phyloP scores from a whole-genome alignment of 73 alveolate genomes.

The Vitrella brassicaformis region DNA sequence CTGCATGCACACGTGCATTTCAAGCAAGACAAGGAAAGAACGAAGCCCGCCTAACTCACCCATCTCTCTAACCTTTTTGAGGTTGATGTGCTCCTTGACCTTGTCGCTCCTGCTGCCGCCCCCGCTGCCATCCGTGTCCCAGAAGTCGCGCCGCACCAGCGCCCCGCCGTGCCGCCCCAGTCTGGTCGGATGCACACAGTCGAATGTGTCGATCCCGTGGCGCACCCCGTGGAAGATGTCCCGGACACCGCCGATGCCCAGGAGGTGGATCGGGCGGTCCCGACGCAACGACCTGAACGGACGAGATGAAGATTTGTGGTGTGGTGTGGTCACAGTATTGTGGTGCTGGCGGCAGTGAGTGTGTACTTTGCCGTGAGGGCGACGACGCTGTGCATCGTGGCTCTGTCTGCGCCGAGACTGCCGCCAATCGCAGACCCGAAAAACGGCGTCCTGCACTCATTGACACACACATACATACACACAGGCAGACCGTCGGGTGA shows the following conservation, averaged over 20 bases:
- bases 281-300: neutral
- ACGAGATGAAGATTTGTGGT: too few species aligned
- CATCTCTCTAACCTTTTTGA: too few species aligned
- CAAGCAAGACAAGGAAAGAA: too few species aligned
- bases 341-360: too few species aligned
- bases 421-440: neutral
- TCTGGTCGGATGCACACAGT: neutral
- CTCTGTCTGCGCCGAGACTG: neutral
- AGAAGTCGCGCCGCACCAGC: neutral
- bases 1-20: too few species aligned
- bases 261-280: neutral
- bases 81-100: neutral
- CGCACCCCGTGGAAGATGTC: neutral
- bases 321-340: too few species aligned
- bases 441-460: neutral
- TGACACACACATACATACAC: neutral
- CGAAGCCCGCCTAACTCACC: too few species aligned
- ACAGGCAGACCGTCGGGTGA: neutral
- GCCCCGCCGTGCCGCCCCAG: neutral
- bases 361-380: too few species aligned
- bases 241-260: neutral
- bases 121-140: neutral
- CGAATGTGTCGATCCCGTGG: neutral
- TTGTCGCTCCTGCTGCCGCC: neutral
- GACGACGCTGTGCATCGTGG: neutral